phyloP scores from a whole-genome alignment of 108 stramenopile genomes.

The Cyclotella atomus region DNA sequence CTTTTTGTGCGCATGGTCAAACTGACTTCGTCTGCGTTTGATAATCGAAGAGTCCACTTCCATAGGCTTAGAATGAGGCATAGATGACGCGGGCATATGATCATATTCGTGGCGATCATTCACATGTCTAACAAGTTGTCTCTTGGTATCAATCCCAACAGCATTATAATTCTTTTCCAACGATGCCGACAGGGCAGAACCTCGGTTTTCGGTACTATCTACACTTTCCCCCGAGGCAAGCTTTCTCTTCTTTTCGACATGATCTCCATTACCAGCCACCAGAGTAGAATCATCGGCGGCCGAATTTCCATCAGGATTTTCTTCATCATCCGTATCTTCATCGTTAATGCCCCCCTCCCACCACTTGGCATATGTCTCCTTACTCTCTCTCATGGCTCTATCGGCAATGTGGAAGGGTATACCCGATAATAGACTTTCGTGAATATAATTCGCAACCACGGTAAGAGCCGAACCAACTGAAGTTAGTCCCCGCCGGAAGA shows the following conservation, averaged over 20 bases:
- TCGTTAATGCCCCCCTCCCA: slow-evolving; percentile 45
- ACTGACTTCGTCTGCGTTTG: slow-evolving; percentile 35
- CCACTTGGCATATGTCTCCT: slow-evolving; percentile 49
- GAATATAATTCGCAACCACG: slow-evolving; percentile 44
- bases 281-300: not conserved
- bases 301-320: not conserved
- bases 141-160: slow-evolving; percentile 26
- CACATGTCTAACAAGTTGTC: not conserved
- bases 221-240: slow-evolving; percentile 16
- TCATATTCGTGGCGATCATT: not conserved
- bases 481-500: slow-evolving; percentile 39
- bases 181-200: slow-evolving; percentile 36
- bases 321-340: slow-evolving; percentile 2
- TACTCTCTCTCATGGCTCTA: slow-evolving; percentile 50
- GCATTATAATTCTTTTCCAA: slow-evolving; percentile 38
- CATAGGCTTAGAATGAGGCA: not conserved
- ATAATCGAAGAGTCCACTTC: slow-evolving; percentile 48
- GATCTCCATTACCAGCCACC: not conserved
- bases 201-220: not conserved
- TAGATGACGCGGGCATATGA: not conserved
- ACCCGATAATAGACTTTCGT: slow-evolving; percentile 41
- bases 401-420: slow-evolving; percentile 56
- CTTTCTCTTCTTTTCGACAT: slow-evolving; percentile 27
- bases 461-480: slow-evolving; percentile 43
- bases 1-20: slow-evolving; percentile 4